phyloP scores from a whole-genome alignment of 352 stramenopile genomes.

The Phytophthora pluvialis region DNA sequence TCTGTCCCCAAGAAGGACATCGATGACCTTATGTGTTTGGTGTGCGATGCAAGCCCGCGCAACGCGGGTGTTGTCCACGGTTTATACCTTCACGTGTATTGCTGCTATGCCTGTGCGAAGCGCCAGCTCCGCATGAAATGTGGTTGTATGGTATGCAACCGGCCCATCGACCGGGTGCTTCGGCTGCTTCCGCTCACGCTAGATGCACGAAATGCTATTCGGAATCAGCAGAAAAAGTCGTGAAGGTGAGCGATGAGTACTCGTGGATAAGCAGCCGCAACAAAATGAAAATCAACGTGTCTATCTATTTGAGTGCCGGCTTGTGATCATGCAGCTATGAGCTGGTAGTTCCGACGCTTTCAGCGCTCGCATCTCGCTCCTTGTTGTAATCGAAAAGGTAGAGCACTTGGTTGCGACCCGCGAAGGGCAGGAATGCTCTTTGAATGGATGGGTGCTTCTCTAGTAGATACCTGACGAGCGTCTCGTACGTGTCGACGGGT shows the following conservation, averaged over 20 bases:
- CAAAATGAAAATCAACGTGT: not conserved
- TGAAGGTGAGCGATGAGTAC: constrained; percentile 1
- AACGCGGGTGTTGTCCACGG: constrained; percentile 77
- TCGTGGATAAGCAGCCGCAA: not conserved
- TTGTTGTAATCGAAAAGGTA: constrained; percentile 73
- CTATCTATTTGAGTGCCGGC: constrained; percentile 6
- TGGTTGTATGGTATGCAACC: constrained; percentile 77
- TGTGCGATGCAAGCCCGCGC: constrained; percentile 65
- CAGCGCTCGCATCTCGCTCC: constrained; percentile 4
- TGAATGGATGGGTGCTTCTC: constrained; percentile 79
- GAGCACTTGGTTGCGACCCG: constrained; percentile 86
- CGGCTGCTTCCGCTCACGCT: constrained; percentile 74
- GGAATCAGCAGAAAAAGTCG: constrained; percentile 33
- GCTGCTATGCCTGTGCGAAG: constrained; percentile 83
- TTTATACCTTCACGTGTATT: constrained; percentile 85
- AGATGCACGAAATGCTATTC: constrained; percentile 51
- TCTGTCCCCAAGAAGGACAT: constrained; percentile 36
- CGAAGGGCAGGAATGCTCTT: constrained; percentile 75
- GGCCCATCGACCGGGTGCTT: constrained; percentile 81
- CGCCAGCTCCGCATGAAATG: constrained; percentile 53
- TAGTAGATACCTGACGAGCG: constrained; percentile 82
- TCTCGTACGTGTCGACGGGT: constrained; percentile 79
- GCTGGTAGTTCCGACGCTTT: not conserved
- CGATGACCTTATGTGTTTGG: constrained; percentile 73
- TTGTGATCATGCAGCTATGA: not conserved